Evolutionary conservation across 202 grass and related monocot species (phyloP), one percentile per base, ranked within the genome.

Genomic region (Dendrocalamus latiflorus): DNA sequence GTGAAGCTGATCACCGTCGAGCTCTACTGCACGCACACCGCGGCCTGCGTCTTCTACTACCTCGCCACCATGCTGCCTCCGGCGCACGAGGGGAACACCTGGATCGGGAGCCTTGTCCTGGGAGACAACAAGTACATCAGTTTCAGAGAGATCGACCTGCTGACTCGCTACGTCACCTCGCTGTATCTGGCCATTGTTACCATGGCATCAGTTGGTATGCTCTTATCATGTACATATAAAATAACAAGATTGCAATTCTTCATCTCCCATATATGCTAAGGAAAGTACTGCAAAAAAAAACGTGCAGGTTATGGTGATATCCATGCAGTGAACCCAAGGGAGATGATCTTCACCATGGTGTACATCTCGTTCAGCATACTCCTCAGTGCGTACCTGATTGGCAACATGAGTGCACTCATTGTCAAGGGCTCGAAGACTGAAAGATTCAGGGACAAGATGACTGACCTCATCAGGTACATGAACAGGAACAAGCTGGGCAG

Each of bases 331-430:
- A 94, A 98, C 85, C 20, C 50, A 0, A 93, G 90, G 44, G 95
- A 98, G 80, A 95, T 98, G 95, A 51, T 80, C 17, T 98, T 98
- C 81, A 86, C 84, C 21, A 81, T 85, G 83, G 80, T 87, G 16
- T 98, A 91, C 68, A 84, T 95, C 70, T 91, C 89, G 42, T 91
- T 98, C 67, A 84, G 88, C 77, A 91, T 98, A 76, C 80, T 98
- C 51, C 90, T 98, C 4, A 68, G 92, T 9, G 92, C 95, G 1
- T 98, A 98, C 67, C 81, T 98, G 16, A 89, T 98, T 37, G 95
- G 95, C 54, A 98, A 98, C 69, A 98, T 98, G 95, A 98, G 90
- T 4, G 95, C 95, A 66, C 76, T 98, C 34, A 98, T 98, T 8
- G 95, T 98, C 8, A 95, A 90, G 78, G 95, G 92, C 1, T 98